Evolutionary conservation across 768 basidiomycete species (phyloP), one percentile per base, ranked within the genome.

Genomic region (Lepiota brunneoincarnata): DNA sequence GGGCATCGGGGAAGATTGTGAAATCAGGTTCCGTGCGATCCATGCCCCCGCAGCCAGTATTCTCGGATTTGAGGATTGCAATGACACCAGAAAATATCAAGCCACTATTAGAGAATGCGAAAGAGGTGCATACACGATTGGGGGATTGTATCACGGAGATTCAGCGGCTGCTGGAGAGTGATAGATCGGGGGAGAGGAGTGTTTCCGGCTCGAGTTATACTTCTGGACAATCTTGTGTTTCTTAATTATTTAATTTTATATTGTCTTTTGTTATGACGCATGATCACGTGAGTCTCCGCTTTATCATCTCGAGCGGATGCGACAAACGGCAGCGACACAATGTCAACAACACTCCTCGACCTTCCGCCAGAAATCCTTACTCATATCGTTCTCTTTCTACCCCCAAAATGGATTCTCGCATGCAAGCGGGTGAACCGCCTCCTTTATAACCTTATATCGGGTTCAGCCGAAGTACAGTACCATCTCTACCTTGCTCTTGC

Each of bases 31-130:
- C 3, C 7, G 26, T 28, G 26, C 7, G 26, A 28, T 28, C 26
- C 4, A 28, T 28, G 7, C 73, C 35, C 0, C 82, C 84, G 1
- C 81, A 76, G 49, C 65, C 73, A 15, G 56, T 65, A 31, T 57
- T 65, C 1, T 62, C 59, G 17, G 51, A 57, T 14, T 54, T 74
- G 35, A 82, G 76, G 64, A 65, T 93, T 39, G 85, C 88, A 38
- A 82, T 93, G 82, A 91, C 89, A 10, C 91, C 91, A 0, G 91
- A 93, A 69, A 93, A 91, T 61, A 91, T 93, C 61, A 78, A 77
- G 67, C 91, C 91, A 34, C 61, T 92, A 54, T 67, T 93, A 38
- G 89, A 91, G 68, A 91, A 89, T 62, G 85, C 89, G 24, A 81
- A 73, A 55, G 89, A 91, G 69, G 89, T 93, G 42, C 79, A 86